Percentiles rank a stretch among this genome's conserved stretches.
phyloP scores from a whole-genome alignment of 1,139 yeast genomes.

The Geotrichum aggregatum region DNA sequence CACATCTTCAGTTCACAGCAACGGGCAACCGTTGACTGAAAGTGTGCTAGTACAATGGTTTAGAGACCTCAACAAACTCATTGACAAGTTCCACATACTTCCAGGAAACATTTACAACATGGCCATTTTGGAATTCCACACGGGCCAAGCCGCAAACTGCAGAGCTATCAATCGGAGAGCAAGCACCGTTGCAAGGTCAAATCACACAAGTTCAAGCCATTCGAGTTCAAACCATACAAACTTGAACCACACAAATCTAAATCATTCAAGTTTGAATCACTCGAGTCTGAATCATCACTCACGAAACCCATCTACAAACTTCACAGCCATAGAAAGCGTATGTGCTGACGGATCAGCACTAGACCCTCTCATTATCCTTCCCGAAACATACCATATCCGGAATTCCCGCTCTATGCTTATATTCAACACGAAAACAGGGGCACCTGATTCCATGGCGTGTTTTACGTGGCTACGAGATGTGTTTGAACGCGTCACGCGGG shows the following conservation, averaged over 20 bases:
- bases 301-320: no score
- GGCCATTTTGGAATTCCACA: conserved; percentile 4
- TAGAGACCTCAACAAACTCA: conserved; percentile 2
- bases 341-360: conserved; percentile 8
- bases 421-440: background rate
- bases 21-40: background rate
- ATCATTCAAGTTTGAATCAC: no score
- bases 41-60: conserved; percentile 2
- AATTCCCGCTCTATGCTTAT: background rate
- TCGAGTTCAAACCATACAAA: no score
- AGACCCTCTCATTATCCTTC: conserved; percentile 2
- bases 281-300: no score
- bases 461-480: conserved; percentile 8
- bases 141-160: background rate
- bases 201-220: no score
- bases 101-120: conserved; percentile 12
- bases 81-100: conserved; percentile 4
- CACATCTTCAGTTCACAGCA: background rate
- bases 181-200: no score
- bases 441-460: background rate
- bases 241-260: no score
- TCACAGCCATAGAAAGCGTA: conserved; percentile 6
- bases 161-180: background rate
- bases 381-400: background rate
- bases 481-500: conserved; percentile 1